Percentiles rank a stretch among this genome's conserved stretches.
These are phyloP conservation scores for Melampsora americana DNA, from an alignment of 1,284 basidiomycete genomes.

Conservation along the genomic window DNA sequence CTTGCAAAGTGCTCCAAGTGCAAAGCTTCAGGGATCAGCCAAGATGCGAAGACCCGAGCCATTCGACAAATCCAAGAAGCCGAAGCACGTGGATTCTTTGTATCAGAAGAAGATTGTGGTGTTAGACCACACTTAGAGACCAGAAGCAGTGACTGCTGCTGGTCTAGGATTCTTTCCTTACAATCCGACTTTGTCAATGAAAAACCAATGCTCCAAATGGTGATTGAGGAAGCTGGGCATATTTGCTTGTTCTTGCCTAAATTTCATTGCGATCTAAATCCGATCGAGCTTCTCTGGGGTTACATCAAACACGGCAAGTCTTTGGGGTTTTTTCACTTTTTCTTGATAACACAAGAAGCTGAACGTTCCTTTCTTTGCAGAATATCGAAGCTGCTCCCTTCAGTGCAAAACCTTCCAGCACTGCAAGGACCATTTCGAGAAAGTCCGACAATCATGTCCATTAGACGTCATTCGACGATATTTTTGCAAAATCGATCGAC, in stretches of 20 bases:
- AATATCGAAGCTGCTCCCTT: background rate
- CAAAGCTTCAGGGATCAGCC: background rate
- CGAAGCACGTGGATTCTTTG: constrained; percentile 1
- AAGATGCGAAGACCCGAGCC: background rate
- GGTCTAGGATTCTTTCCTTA: constrained; percentile 4
- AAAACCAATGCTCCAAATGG: constrained; percentile 16
- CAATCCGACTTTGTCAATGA: constrained; percentile 26
- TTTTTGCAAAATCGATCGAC: constrained; percentile 17
- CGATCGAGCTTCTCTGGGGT: constrained; percentile 25
- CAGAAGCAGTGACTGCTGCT: background rate
- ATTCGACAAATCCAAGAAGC: background rate
- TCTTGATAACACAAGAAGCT: background rate
- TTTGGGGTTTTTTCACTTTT: too few species aligned
- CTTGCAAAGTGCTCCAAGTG: background rate
- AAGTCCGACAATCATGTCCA: background rate
- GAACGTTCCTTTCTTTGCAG: background rate
- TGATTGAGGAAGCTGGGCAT: constrained; percentile 34
- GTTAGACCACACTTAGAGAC: background rate
- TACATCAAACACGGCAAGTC: constrained; percentile 10
- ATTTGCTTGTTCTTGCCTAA: constrained; percentile 23
- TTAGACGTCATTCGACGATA: background rate
- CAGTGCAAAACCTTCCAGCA: constrained; percentile 2
- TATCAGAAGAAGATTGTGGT: background rate
- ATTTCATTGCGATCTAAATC: constrained; percentile 33
- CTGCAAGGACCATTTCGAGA: constrained; percentile 11